Percentiles rank a stretch among this genome's conserved stretches.
Evolutionary conservation across 345 rosid genomes (phyloP).

Genomic region (Stellera chamaejasme): DNA sequence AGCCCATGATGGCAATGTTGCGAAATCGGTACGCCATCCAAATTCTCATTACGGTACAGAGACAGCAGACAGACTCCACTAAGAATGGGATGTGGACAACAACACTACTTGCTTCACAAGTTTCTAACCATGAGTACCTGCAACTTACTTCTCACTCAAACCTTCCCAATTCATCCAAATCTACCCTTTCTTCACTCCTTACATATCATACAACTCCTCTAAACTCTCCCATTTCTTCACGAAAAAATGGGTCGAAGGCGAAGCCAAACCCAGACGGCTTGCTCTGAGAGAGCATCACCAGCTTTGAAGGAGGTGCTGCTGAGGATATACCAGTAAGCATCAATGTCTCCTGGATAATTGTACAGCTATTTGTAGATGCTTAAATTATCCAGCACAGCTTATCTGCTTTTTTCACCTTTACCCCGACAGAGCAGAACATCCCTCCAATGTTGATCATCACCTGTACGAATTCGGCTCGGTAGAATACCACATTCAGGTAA

Average conservation of each 20-base stretch:
- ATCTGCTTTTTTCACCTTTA: background rate
- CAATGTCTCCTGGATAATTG: too few species aligned
- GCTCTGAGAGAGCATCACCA: constrained; percentile 48
- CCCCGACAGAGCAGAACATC: constrained; percentile 50
- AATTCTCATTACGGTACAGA: background rate
- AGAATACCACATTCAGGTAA: constrained; percentile 74
- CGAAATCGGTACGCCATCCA: background rate
- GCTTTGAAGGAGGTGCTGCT: constrained; percentile 42
- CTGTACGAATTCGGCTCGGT: constrained; percentile 69
- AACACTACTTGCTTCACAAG: constrained; percentile 15
- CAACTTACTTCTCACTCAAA: constrained; percentile 8
- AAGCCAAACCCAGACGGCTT: constrained; percentile 20
- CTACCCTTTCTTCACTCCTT: too few species aligned
- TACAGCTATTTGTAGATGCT: too few species aligned
- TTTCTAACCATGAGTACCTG: constrained; percentile 9
- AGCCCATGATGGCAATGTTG: too few species aligned
- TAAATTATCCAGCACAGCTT: too few species aligned
- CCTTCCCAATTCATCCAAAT: background rate
- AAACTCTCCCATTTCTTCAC: background rate
- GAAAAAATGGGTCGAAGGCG: too few species aligned
- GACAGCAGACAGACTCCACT: background rate
- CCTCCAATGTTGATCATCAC: constrained; percentile 62
- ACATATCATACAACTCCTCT: too few species aligned
- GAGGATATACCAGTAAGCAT: constrained; percentile 28
- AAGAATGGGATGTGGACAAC: constrained; percentile 8